Evolutionary conservation across 345 rosid species (phyloP), one percentile per base, ranked within the genome.

Genomic region (Clausena lansium): DNA sequence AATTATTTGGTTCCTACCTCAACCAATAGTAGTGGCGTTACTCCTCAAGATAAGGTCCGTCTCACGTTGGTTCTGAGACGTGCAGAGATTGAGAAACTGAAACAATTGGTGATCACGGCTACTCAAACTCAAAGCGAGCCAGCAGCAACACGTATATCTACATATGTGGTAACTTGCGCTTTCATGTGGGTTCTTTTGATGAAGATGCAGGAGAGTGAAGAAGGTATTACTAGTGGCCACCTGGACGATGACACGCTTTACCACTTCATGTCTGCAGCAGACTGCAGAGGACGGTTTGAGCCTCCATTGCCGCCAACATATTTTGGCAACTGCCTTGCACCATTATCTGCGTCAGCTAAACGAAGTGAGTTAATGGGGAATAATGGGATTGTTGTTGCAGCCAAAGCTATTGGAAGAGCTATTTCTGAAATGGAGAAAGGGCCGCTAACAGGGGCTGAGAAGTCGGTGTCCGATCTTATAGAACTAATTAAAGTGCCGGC

Each of bases 291-390:
- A 27, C 84, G 86, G 11, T 5, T 69, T 17, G 79, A 76, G 58
- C 69, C 33, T 14, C 78, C 78, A 1, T 32, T 84, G 36, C 87
- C 88, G 7, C n/a, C 28, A 6, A 82, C 85, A 2, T 89, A 89
- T 74, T 87, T 86, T 50, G 87, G 88, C 1, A 89, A 87, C 65
- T 87, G 88, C 22, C 36, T 86, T 20, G 83, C 83, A 7, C 73
- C 62, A 0, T 73, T 74, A 7, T 33, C 81, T 2, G 67, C 77
- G 11, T 36, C 77, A 2, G 83, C 76, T 33, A 85, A 74, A 35
- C 84, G 76, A 71, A 57, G 62, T 9, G 80, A 86, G 10, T 64
- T 89, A 47, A 20, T 80, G 17, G 81, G 77, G 33, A 27, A 41
- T 59, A 67, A 81, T 15, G 86, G 88, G 4, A 30, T 84, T 9